Evolutionary conservation across 2,329 filamentous ascomycete species (phyloP).

Genomic region (Aureobasidium leucospermi): DNA sequence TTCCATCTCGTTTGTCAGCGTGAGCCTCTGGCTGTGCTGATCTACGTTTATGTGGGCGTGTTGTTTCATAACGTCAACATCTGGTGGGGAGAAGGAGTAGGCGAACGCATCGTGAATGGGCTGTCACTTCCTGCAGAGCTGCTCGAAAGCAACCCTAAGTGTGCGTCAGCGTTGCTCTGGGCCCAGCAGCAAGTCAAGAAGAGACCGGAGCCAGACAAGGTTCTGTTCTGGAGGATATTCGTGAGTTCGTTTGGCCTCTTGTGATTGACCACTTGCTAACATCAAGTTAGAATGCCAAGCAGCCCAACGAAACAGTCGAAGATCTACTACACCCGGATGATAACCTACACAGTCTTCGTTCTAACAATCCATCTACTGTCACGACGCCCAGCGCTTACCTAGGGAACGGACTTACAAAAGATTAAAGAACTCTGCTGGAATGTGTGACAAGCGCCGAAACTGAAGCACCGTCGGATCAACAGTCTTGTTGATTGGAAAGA

Average conservation of each 20-base stretch:
- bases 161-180: not conserved
- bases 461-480: too few species aligned
- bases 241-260: not conserved
- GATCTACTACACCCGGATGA: constrained; percentile 1
- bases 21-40: not conserved
- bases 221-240: not conserved
- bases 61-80: not conserved
- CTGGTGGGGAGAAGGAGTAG: constrained; percentile 1
- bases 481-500: not conserved
- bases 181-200: not conserved
- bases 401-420: not conserved
- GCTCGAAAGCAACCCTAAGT: not conserved
- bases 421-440: not conserved
- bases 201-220: not conserved
- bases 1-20: not conserved
- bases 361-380: not conserved
- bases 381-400: not conserved
- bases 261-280: not conserved
- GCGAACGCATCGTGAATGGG: not conserved
- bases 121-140: not conserved
- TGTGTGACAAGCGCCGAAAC: not conserved
- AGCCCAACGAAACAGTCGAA: not conserved
- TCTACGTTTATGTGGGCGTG: constrained; percentile 3
- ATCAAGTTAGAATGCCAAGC: not conserved
- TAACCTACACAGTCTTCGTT: not conserved